phyloP scores from a whole-genome alignment of 768 basidiomycete species.

The Boletellus ananas region DNA sequence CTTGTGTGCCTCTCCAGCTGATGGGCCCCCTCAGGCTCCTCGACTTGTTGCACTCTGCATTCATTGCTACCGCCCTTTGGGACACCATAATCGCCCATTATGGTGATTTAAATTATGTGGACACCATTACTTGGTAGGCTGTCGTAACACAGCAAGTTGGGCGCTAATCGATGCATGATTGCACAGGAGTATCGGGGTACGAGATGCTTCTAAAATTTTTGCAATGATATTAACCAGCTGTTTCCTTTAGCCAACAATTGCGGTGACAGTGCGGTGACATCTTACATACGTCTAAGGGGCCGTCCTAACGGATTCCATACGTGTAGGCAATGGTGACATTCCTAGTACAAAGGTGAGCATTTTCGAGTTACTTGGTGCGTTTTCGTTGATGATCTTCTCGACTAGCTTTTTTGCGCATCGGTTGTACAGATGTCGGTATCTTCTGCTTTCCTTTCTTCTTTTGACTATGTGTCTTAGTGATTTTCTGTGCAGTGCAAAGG shows the following conservation, averaged over 20 bases:
- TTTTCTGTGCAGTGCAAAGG: conserved; percentile 10
- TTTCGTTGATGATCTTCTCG: background rate
- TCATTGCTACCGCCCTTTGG: conserved; percentile 22
- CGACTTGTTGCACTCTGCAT: conserved; percentile 23
- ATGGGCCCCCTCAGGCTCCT: conserved; percentile 13
- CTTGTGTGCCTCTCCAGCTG: background rate
- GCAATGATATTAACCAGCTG: background rate
- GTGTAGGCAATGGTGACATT: conserved; percentile 25
- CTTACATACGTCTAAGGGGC: background rate
- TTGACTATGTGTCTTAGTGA: background rate
- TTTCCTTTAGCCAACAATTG: conserved; percentile 14
- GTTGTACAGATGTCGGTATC: conserved; percentile 21
- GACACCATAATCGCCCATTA: conserved; percentile 20
- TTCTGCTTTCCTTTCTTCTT: background rate
- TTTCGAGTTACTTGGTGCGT: rapidly evolving
- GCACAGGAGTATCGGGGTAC: conserved; percentile 24
- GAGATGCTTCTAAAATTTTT: background rate
- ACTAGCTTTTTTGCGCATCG: conserved; percentile 25
- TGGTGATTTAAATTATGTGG: conserved; percentile 8
- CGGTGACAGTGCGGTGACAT: conserved; percentile 16
- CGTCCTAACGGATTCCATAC: background rate
- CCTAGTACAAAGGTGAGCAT: conserved; percentile 18
- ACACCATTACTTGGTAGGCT: conserved; percentile 24
- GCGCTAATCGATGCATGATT: background rate
- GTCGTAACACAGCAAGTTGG: background rate